Conservation (phyloP, 768 basidiomycete species). For the Dioszegia hungarica region DNA sequence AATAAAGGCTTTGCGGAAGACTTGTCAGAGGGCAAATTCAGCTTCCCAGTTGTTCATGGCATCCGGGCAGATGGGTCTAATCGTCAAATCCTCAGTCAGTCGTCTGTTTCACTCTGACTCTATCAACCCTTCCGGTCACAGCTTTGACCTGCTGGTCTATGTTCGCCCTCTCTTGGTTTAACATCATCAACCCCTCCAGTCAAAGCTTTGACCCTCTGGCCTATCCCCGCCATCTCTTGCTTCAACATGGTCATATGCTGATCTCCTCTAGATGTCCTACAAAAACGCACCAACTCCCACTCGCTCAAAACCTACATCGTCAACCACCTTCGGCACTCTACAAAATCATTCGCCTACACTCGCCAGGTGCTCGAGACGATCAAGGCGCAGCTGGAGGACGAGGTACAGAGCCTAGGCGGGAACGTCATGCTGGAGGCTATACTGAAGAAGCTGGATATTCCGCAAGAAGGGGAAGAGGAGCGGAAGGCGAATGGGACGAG, state of each 20-base stretch:
- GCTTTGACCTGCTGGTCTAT: too few species aligned
- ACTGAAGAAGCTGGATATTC: constrained; percentile 52
- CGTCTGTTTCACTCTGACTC: too few species aligned
- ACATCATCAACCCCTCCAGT: too few species aligned
- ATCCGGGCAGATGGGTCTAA: constrained; percentile 73
- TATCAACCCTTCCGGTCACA: too few species aligned
- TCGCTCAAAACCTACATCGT: constrained; percentile 78
- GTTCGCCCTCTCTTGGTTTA: too few species aligned
- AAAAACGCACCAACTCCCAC: constrained; percentile 75
- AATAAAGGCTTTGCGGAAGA: constrained; percentile 80
- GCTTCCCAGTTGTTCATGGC: constrained; percentile 88
- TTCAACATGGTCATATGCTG: too few species aligned
- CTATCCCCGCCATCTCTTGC: too few species aligned
- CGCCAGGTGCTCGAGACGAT: constrained; percentile 62
- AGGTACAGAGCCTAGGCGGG: constrained; percentile 71
- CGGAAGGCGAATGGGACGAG: constrained; percentile 1
- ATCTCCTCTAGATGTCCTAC: constrained; percentile 70
- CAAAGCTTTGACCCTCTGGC: too few species aligned
- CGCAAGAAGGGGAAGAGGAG: constrained; percentile 9
- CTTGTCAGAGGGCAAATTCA: constrained; percentile 94
- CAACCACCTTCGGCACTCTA: constrained; percentile 67
- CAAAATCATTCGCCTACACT: constrained; percentile 84
- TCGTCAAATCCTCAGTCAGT: constrained; percentile 75
- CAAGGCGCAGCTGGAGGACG: constrained; percentile 62
- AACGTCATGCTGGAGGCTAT: constrained; percentile 57